Evolutionary conservation across 768 basidiomycete genomes (phyloP).

Genomic region (Omphalotus guepiniiformis): DNA sequence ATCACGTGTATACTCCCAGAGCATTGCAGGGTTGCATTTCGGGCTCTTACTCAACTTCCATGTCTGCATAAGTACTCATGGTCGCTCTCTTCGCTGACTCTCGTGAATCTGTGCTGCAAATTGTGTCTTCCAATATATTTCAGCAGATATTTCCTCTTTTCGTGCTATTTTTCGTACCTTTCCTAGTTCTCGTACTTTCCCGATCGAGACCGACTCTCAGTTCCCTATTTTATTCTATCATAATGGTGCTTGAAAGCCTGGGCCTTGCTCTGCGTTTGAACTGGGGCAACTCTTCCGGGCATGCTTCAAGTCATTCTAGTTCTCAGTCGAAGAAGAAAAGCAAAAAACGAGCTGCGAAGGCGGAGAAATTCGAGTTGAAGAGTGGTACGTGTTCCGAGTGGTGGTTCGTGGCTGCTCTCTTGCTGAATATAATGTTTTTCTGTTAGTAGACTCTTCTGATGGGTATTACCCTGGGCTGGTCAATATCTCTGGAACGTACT

Average conservation of each 20-base stretch:
- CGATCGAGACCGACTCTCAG: conserved; percentile 24
- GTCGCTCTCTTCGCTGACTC: conserved; percentile 27
- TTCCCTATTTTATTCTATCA: conserved; percentile 23
- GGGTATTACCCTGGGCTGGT: conserved; percentile 86
- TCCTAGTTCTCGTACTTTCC: conserved; percentile 19
- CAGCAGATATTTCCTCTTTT: conserved; percentile 57
- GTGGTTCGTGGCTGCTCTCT: too few relatives aligned
- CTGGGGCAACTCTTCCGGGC: conserved; percentile 35
- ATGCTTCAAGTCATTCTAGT: conserved; percentile 7
- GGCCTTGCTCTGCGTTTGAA: conserved; percentile 59
- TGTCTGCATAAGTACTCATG: conserved; percentile 5
- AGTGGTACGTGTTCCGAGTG: conserved; percentile 1
- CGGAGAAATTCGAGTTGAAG: conserved; percentile 1
- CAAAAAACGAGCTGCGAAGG: conserved; percentile 5
- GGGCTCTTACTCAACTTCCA: neutral
- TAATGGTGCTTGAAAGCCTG: conserved; percentile 58
- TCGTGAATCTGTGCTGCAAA: conserved; percentile 33
- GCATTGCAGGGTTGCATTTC: too few relatives aligned
- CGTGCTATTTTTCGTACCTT: conserved; percentile 38
- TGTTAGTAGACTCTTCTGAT: conserved; percentile 26
- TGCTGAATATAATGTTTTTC: conserved; percentile 13
- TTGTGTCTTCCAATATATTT: conserved; percentile 38
- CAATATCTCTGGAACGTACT: conserved; percentile 94
- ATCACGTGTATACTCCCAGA: too few relatives aligned
- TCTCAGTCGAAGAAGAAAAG: conserved; percentile 11